Base-by-base conservation (phyloP, 192 early-diverging fungal genomes). In the Radiomyces spectabilis region DNA sequence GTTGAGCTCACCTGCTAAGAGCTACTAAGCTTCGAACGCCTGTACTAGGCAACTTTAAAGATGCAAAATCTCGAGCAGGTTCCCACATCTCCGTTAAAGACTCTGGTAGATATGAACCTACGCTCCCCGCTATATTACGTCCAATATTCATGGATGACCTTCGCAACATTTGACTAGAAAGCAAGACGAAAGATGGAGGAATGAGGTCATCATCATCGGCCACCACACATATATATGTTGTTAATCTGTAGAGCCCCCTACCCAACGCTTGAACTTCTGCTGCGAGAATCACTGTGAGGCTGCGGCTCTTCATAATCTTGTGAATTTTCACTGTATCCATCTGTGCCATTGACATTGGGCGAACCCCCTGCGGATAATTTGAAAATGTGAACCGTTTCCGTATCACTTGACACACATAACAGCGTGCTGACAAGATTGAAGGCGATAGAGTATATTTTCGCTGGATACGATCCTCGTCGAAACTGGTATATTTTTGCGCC, bases 381-480 rank as follows among this genome's bases (percentile, higher is more conserved):
- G 74, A 90, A 98, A 26, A 98, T 87, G 59, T 98, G 95, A 7
- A 98, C 87, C 1, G 95, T 98, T 55, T 95, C 93, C 0, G 93
- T 89, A 27, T 90, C 94, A 49, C 84, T 87, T 5, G 90, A 92
- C 3, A 90, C 88, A 73, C 84, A 78, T n/a, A 94, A 77, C 24
- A 88, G 65, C 6, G 83, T 73, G 53, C 71, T 76, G 7, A 75
- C 65, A 16, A 81, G 59, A 52, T 86, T 92, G 60, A 98, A 98
- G 0, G 89, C 76, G 15, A 98, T 76, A 4, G 90, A 94, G 57
- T 86, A 92, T 53, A 98, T 97, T 37, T 81, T 77, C n/a, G 92
- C 87, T 4, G 89, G 77, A 63, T 94, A 94, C 0, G 93, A 86
- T 50, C 95, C 95, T 30, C 95, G 74, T 41, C 95, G 82, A 73